phyloP scores from a whole-genome alignment of 2,329 filamentous ascomycete genomes.

The Scedosporium boydii region DNA sequence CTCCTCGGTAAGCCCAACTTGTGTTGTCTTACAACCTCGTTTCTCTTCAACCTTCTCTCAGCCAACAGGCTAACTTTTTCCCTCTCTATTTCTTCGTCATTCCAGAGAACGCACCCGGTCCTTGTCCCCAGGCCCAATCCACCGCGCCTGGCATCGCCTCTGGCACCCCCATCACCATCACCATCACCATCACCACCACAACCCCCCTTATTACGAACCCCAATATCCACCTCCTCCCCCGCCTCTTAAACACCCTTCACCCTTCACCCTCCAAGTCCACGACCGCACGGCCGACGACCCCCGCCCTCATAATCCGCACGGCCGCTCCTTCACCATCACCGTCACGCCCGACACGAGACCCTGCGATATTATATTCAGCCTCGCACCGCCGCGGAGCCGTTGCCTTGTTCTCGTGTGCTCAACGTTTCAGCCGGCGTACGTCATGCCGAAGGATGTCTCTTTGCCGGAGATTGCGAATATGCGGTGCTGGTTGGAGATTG shows the following conservation, averaged over 20 bases:
- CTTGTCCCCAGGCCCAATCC: background rate
- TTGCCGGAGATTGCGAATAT: background rate
- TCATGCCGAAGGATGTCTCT: background rate
- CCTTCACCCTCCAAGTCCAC: background rate
- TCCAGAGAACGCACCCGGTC: background rate
- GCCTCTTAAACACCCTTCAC: background rate
- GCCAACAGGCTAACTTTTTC: background rate
- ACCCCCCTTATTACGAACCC: background rate
- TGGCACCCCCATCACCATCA: background rate
- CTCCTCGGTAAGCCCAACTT: background rate
- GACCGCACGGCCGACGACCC: constrained; percentile 4
- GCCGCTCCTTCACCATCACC: constrained; percentile 5
- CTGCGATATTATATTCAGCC: constrained; percentile 2
- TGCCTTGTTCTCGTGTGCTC: constrained; percentile 2
- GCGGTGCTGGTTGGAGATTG: constrained; percentile 6
- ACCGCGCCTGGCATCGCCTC: background rate
- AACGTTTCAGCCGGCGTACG: background rate
- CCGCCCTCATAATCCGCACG: background rate
- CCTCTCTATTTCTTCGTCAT: background rate
- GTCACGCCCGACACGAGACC: background rate
- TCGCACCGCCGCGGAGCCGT: constrained; percentile 4
- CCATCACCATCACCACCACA: background rate
- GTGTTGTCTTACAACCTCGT: background rate
- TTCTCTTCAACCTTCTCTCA: background rate
- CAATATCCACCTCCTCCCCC: background rate